A percentile compares a stretch with the other conserved stretches of the same genome.
phyloP scores from a whole-genome alignment of 257 asterid species.

The Haberlea rhodopensis region DNA sequence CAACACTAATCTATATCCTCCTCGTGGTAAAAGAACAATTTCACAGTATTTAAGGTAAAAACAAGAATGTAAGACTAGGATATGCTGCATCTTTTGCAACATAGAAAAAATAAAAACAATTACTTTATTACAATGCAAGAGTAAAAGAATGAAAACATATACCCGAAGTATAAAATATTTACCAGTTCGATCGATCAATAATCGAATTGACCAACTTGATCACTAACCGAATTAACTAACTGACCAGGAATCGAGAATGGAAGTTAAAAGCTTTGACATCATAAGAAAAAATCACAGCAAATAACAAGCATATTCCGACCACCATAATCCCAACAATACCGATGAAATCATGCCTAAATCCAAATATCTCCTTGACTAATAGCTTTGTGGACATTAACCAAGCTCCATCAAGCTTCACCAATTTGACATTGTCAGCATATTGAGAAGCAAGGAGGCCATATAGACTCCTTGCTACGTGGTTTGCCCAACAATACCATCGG shows the following conservation, averaged over 20 bases:
- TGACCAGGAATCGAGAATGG: constrained; percentile 58
- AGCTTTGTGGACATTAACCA: constrained; percentile 39
- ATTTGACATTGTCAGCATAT: constrained; percentile 52
- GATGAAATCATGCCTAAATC: constrained; percentile 70
- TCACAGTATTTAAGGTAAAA: background rate
- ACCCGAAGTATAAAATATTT: constrained; percentile 5
- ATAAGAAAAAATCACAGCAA: constrained; percentile 73
- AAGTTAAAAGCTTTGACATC: constrained; percentile 82
- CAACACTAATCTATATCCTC: background rate
- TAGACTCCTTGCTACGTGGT: constrained; percentile 90
- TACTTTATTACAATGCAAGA: background rate
- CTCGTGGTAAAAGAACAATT: background rate
- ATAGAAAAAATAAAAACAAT: no score
- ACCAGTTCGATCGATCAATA: background rate
- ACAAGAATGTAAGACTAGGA: background rate
- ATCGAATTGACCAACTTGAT: background rate
- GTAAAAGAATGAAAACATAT: constrained; percentile 10
- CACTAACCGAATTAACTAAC: background rate
- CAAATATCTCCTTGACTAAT: constrained; percentile 58
- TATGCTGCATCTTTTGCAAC: background rate
- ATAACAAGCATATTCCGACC: constrained; percentile 64
- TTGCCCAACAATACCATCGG: constrained; percentile 99
- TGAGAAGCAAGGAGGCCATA: constrained; percentile 90
- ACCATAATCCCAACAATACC: constrained; percentile 73
- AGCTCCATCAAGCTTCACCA: constrained; percentile 60